Base-by-base conservation (phyloP, 192 early-diverging fungal genomes). In the Jimgerdemannia flammicorona region DNA sequence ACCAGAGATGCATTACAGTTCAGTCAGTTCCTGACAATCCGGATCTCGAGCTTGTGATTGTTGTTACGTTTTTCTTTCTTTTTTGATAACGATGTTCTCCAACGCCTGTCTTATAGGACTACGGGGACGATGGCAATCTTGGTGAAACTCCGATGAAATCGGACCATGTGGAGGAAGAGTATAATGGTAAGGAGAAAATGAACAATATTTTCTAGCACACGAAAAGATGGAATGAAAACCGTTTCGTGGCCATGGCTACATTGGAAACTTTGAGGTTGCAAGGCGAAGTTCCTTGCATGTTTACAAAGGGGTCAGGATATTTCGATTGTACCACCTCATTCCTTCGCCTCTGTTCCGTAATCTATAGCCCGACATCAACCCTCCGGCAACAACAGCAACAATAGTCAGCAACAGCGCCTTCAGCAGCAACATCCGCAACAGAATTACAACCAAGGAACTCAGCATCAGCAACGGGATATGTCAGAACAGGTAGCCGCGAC, bases 401-500 rank as follows among this genome's bases (percentile, higher is more conserved):
- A 29, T 69, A 67, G n/a, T 41, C 40, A 69, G 17, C 29, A 29
- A 40, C 40, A 70, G 18, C 42, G 70, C 64, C 14, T 59, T 42
- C 39, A 10, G 66, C 70, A 66, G 59, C 70, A 77, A 20, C 67
- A 77, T 69, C 67, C 66, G 63, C 65, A 67, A 74, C 66, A 71
- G 59, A 65, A 49, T 42, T 64, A 44, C 77, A 63, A 49, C 41
- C 63, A 73, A 63, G 43, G 72, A 3, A 66, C 14, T 70, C 76
- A 74, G 65, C 69, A 44, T 19, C 20, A 39, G 73, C 54, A 43
- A 66, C 44, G 44, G 41, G 49, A 70, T 66, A 59, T 44, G 40
- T 43, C 49, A 42, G 73, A 68, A 39, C 66, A 49, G 19, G 72
- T 44, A 18, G 64, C 63, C 42, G 59, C 71, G 59, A 67, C 67